These are phyloP conservation scores for Tetrahymena thermophila DNA, from an alignment of 73 alveolate genomes.

Conservation along the genomic window DNA sequence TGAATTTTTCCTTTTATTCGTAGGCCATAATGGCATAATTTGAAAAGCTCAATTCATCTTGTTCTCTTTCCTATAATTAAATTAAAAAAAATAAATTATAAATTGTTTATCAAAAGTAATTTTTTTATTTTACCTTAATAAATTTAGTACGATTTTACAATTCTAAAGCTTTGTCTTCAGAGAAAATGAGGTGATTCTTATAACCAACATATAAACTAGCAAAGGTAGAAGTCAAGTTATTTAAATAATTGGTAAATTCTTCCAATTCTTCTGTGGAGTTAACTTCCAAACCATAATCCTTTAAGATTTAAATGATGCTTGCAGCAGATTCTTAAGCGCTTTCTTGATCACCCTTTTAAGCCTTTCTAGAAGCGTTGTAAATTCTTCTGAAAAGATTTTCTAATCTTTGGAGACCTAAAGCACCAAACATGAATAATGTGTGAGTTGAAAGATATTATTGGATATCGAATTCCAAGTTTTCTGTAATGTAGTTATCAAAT, in stretches of 20 bases:
- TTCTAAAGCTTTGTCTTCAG: not conserved
- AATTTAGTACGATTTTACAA: not conserved
- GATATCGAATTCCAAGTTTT: not conserved
- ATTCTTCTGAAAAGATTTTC: slow-evolving; percentile 1
- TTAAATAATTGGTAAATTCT: not conserved
- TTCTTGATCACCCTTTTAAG: not conserved
- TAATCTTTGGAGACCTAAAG: not conserved
- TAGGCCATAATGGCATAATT: not conserved
- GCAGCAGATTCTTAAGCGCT: not conserved
- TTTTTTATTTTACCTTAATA: not conserved
- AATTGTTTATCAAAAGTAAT: not conserved
- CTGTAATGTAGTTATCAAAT: not conserved
- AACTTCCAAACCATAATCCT: not conserved
- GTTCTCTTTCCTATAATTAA: not conserved
- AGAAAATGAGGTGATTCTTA: not conserved
- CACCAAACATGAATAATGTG: not conserved
- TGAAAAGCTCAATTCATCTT: not conserved
- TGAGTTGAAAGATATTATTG: not conserved
- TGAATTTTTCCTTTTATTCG: not conserved
- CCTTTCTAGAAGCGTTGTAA: not conserved
- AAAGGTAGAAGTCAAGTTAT: not conserved
- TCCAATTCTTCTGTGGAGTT: not conserved
- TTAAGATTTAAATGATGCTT: not conserved
- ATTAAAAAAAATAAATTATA: not conserved
- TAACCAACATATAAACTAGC: not conserved